These are phyloP conservation scores for Scolecobasidium constrictum DNA, from an alignment of 2,329 filamentous ascomycete species.

Conservation along the genomic window DNA sequence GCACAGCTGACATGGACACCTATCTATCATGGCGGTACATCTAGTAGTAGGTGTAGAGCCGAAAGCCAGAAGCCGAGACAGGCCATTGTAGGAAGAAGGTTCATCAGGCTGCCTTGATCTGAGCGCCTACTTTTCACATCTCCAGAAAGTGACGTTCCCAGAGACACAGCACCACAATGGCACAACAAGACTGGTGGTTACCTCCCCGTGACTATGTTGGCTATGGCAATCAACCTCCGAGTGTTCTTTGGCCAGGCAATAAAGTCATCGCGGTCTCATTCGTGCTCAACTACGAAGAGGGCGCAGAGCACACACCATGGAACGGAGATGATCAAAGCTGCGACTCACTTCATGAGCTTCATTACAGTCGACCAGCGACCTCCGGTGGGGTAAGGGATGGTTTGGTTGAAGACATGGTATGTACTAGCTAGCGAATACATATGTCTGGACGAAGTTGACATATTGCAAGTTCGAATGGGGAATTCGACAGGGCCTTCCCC, in stretches of 20 bases:
- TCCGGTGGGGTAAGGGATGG: slow-evolving; percentile 39
- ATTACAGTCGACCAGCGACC: slow-evolving; percentile 20
- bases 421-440: slow-evolving; percentile 39
- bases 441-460: slow-evolving; percentile 38
- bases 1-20: too few relatives aligned
- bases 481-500: too few relatives aligned
- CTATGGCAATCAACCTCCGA: slow-evolving; percentile 29
- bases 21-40: too few relatives aligned
- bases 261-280: slow-evolving; percentile 27
- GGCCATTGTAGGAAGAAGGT: too few relatives aligned
- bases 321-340: slow-evolving; percentile 22
- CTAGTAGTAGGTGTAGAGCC: too few relatives aligned
- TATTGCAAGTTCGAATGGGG: too few relatives aligned
- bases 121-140: too few relatives aligned
- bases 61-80: too few relatives aligned
- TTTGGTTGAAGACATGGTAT: slow-evolving; percentile 39
- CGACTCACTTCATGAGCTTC: slow-evolving; percentile 26
- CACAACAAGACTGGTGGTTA: slow-evolving; percentile 12
- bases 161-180: neutral
- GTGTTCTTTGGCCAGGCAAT: slow-evolving; percentile 23
- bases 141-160: too few relatives aligned
- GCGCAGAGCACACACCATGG: slow-evolving; percentile 20
- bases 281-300: slow-evolving; percentile 28
- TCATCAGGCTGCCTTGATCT: too few relatives aligned
- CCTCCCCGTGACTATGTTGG: slow-evolving; percentile 30